Conservation (phyloP, 345 rosid species). For the Combretum micranthum region DNA sequence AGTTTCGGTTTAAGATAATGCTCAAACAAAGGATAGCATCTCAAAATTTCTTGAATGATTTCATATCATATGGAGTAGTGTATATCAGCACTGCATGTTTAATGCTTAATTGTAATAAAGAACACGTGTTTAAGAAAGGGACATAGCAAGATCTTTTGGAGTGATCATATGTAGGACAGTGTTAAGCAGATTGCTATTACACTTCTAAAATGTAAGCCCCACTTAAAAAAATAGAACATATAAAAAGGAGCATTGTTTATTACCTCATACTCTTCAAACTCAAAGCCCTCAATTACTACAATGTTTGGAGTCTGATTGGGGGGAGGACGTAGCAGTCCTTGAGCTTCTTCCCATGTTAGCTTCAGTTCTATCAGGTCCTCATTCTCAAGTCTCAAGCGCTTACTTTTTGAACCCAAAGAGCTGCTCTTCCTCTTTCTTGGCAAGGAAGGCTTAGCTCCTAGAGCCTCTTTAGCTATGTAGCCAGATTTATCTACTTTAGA, state of each 20-base stretch:
- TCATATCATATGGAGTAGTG: too few relatives aligned
- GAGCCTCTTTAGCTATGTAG: constrained; percentile 59
- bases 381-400: constrained; percentile 65
- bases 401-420: constrained; percentile 60
- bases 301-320: constrained; percentile 54
- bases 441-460: constrained; percentile 41
- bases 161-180: too few relatives aligned
- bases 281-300: constrained; percentile 69
- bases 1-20: too few relatives aligned
- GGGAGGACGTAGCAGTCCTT: constrained; percentile 77
- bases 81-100: too few relatives aligned
- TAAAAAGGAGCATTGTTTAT: neutral
- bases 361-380: constrained; percentile 71
- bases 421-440: constrained; percentile 67
- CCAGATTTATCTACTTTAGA: constrained; percentile 65
- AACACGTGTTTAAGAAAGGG: too few relatives aligned
- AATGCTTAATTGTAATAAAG: too few relatives aligned
- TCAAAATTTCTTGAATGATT: too few relatives aligned
- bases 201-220: constrained; percentile 3
- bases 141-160: too few relatives aligned
- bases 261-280: constrained; percentile 98
- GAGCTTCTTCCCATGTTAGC: constrained; percentile 95
- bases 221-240: constrained; percentile 5
- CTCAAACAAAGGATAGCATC: too few relatives aligned
- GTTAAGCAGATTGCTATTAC: too few relatives aligned